Evolutionary conservation across 2,329 filamentous ascomycete species (phyloP).

Genomic region (Fusarium scirpi): DNA sequence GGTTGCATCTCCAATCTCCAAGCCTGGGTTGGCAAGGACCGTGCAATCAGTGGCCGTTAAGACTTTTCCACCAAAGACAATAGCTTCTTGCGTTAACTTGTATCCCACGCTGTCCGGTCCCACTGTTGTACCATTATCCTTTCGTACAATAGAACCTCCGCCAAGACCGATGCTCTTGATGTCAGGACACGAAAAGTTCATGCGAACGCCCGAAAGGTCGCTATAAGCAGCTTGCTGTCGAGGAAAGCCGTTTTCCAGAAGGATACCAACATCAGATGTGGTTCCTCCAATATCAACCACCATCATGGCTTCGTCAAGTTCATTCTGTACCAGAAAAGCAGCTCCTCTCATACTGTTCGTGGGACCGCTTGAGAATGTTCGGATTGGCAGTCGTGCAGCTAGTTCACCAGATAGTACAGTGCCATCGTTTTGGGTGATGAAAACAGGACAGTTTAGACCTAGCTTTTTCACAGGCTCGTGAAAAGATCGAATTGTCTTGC

Average conservation of each 20-base stretch:
- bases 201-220: conserved; percentile 71
- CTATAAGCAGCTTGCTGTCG: conserved; percentile 72
- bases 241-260: conserved; percentile 72
- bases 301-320: conserved; percentile 59
- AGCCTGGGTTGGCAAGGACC: conserved; percentile 49
- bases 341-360: conserved; percentile 74
- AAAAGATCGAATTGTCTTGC: conserved; percentile 68
- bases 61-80: conserved; percentile 67
- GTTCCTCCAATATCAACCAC: conserved; percentile 77
- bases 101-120: conserved; percentile 74
- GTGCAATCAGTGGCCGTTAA: conserved; percentile 71
- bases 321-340: conserved; percentile 64
- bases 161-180: conserved; percentile 71
- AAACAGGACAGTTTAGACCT: conserved; percentile 65
- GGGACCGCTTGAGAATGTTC: conserved; percentile 72
- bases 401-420: conserved; percentile 66
- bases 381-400: conserved; percentile 68
- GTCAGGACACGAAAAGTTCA: conserved; percentile 70
- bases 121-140: conserved; percentile 56
- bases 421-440: conserved; percentile 73
- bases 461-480: conserved; percentile 63
- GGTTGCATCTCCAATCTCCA: conserved; percentile 57
- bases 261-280: conserved; percentile 71
- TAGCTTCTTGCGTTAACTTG: conserved; percentile 63
- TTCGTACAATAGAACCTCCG: conserved; percentile 66